phyloP scores from a whole-genome alignment of 805 yeast genomes.

The Teunomyces stri region DNA sequence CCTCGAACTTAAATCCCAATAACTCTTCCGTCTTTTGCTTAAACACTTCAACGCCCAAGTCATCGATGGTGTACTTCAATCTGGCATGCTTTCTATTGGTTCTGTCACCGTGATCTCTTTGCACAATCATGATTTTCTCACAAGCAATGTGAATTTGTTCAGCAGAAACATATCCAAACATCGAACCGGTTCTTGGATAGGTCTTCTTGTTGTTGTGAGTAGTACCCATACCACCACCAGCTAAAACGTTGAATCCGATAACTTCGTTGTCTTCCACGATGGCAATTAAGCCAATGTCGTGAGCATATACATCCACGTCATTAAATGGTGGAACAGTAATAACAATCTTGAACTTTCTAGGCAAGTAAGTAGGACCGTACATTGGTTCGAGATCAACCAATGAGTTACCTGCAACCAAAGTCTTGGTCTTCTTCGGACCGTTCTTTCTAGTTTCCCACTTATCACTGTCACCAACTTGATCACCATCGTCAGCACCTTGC shows the following conservation, averaged over 20 bases:
- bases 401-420: conserved; percentile 83
- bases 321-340: conserved; percentile 94
- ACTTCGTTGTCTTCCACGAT: conserved; percentile 67
- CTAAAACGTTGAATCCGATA: conserved; percentile 81
- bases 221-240: conserved; percentile 99
- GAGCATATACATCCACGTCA: conserved; percentile 95
- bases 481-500: conserved; percentile 76
- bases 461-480: conserved; percentile 62
- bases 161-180: conserved; percentile 70
- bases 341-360: conserved; percentile 93
- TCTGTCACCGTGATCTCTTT: conserved; percentile 94
- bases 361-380: conserved; percentile 83
- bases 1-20: conserved; percentile 72
- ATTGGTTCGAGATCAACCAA: conserved; percentile 81
- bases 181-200: conserved; percentile 90
- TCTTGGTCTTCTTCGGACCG: conserved; percentile 80
- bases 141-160: conserved; percentile 75
- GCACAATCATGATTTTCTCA: conserved; percentile 90
- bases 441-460: conserved; percentile 63
- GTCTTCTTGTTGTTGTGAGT: conserved; percentile 97
- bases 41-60: conserved; percentile 84
- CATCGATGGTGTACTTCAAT: conserved; percentile 94
- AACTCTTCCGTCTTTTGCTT: conserved; percentile 77
- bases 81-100: conserved; percentile 96
- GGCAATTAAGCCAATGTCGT: conserved; percentile 90